phyloP scores from a whole-genome alignment of 2,329 filamentous ascomycete species.

The Periconia digitata region DNA sequence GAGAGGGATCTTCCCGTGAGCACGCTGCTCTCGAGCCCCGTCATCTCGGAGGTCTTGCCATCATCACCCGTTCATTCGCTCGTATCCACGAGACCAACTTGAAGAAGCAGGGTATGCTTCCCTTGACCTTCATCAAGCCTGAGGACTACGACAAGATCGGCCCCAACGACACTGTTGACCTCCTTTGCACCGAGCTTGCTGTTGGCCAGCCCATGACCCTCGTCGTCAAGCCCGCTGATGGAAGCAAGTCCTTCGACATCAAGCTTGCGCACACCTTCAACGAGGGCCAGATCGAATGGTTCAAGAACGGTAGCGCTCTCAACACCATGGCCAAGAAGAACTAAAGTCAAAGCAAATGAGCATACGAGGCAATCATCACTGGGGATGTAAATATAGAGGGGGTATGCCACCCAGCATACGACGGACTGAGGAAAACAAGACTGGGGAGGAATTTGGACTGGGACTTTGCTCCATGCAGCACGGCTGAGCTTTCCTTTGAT shows the following conservation, averaged over 20 bases:
- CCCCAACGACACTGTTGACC: slow-evolving; percentile 88
- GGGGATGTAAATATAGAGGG: slow-evolving; percentile 38
- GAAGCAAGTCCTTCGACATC: slow-evolving; percentile 72
- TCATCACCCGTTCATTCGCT: slow-evolving; percentile 93
- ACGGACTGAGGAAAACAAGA: slow-evolving; percentile 14
- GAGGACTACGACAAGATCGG: slow-evolving; percentile 98
- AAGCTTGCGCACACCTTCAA: slow-evolving; percentile 96
- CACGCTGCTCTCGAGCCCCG: slow-evolving; percentile 97
- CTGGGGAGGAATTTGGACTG: slow-evolving; percentile 24
- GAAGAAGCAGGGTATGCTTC: slow-evolving; percentile 99
- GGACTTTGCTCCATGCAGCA: slow-evolving; percentile 19
- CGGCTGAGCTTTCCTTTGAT: slow-evolving; percentile 28
- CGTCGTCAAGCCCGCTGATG: slow-evolving; percentile 87
- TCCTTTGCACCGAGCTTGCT: slow-evolving; percentile 83
- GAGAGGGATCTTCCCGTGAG: slow-evolving; percentile 95
- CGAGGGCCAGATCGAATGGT: slow-evolving; percentile 97
- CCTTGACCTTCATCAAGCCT: slow-evolving; percentile 89
- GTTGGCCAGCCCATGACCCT: slow-evolving; percentile 93
- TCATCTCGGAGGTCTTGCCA: slow-evolving; percentile 94
- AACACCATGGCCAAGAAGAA: slow-evolving; percentile 99
- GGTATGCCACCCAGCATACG: slow-evolving; percentile 22
- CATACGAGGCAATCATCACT: slow-evolving; percentile 18
- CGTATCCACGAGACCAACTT: slow-evolving; percentile 99
- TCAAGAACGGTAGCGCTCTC: slow-evolving; percentile 94
- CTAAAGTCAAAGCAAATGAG: slow-evolving; percentile 27